These are phyloP conservation scores for Chaetomiaceae sp. DNA, from an alignment of 2,329 filamentous ascomycete genomes.

Conservation along the genomic window DNA sequence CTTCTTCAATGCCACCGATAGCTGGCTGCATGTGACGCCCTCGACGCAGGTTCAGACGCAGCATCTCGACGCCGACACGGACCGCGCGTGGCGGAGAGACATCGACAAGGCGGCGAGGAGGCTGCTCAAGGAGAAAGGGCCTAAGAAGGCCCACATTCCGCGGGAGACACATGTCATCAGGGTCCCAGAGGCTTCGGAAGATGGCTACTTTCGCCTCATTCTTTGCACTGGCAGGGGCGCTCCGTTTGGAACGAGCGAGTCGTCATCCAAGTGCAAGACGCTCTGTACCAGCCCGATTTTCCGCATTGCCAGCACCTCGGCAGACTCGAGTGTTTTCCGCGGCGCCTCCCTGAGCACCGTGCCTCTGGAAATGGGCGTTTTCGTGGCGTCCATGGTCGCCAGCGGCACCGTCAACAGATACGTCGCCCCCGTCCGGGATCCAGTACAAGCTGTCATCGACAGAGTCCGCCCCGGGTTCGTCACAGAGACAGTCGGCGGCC, in stretches of 20 bases:
- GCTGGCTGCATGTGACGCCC: constrained; percentile 67
- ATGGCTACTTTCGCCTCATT: constrained; percentile 66
- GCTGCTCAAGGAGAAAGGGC: constrained; percentile 40
- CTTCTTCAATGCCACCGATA: constrained; percentile 51
- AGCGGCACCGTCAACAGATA: constrained; percentile 42
- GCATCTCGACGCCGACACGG: constrained; percentile 52
- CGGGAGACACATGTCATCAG: constrained; percentile 61
- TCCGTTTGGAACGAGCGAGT: constrained; percentile 11
- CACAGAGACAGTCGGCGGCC: constrained; percentile 38
- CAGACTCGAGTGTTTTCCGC: constrained; percentile 55
- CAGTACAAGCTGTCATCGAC: constrained; percentile 39
- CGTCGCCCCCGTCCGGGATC: constrained; percentile 37
- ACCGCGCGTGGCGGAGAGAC: constrained; percentile 64
- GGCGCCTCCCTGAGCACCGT: constrained; percentile 61
- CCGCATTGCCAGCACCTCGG: constrained; percentile 61
- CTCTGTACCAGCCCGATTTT: constrained; percentile 65
- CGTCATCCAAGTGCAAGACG: constrained; percentile 35
- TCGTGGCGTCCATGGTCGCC: constrained; percentile 48
- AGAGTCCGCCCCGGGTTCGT: constrained; percentile 35
- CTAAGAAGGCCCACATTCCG: constrained; percentile 43
- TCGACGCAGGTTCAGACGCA: constrained; percentile 40
- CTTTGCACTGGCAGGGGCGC: constrained; percentile 46
- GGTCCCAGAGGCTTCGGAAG: constrained; percentile 57
- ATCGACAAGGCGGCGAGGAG: constrained; percentile 59
- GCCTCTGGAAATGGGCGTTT: constrained; percentile 59